Evolutionary conservation across 1,284 basidiomycete species (phyloP).

Genomic region (Flammula alnicola): DNA sequence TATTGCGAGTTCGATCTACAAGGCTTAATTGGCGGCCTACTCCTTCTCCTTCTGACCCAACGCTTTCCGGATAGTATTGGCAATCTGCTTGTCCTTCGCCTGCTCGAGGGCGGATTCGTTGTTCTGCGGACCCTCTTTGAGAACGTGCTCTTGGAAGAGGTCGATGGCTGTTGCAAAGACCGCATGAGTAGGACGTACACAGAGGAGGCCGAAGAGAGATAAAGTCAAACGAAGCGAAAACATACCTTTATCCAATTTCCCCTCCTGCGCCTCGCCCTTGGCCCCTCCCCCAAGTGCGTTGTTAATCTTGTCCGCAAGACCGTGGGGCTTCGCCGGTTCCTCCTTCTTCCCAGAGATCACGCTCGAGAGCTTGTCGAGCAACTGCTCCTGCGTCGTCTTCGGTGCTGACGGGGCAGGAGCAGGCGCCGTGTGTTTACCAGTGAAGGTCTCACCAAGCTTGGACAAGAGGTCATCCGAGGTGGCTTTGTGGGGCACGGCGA

Average conservation of each 20-base stretch:
- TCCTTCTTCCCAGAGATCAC: conserved; percentile 20
- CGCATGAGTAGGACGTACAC: background rate
- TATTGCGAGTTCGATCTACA: too few relatives aligned
- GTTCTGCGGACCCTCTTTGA: conserved; percentile 41
- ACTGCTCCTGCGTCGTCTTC: conserved; percentile 19
- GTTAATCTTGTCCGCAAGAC: conserved; percentile 25
- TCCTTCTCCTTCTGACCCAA: conserved; percentile 12
- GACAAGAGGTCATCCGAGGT: background rate
- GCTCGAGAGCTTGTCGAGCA: conserved; percentile 5
- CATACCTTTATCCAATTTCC: conserved; percentile 30
- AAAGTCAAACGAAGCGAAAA: background rate
- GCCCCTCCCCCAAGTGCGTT: conserved; percentile 35
- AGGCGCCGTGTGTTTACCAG: background rate
- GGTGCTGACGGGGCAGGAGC: conserved; percentile 1
- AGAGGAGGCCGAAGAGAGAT: background rate
- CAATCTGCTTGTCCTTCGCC: conserved; percentile 44
- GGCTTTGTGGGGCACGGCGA: background rate
- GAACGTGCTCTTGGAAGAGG: conserved; percentile 44
- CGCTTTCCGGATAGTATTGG: conserved; percentile 34
- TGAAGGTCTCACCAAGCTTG: background rate
- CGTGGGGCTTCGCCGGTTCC: conserved; percentile 16
- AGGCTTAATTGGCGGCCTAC: too few relatives aligned
- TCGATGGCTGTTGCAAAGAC: conserved; percentile 37
- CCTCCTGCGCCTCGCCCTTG: conserved; percentile 34
- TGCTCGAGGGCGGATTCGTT: conserved; percentile 46